phyloP scores from a whole-genome alignment of 2,329 filamentous ascomycete genomes.

The Colletotrichum paranaense region DNA sequence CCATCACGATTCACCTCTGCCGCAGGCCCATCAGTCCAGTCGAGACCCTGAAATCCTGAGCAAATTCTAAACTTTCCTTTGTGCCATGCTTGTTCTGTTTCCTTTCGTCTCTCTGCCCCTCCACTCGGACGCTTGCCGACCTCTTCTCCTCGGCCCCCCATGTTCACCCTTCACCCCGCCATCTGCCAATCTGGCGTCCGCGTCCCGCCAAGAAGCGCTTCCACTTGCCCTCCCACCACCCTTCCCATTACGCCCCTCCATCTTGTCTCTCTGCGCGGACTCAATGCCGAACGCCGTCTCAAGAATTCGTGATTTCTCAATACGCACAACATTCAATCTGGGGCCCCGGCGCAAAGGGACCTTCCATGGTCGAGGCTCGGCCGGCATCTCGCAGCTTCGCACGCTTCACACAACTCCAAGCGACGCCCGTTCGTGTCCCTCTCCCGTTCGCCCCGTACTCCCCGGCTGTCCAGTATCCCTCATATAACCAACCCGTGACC shows the following conservation, averaged over 20 bases:
- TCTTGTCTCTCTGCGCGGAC: neutral
- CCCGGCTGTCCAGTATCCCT: neutral
- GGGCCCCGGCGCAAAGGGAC: slow-evolving; percentile 2
- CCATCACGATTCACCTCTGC: neutral
- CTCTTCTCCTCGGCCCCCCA: neutral
- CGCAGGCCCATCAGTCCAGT: neutral
- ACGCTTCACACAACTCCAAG: slow-evolving; percentile 29
- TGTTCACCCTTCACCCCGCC: slow-evolving; percentile 6
- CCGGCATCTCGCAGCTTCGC: neutral
- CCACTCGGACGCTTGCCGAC: neutral
- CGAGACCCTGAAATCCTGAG: neutral
- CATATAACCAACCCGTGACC: slow-evolving; percentile 22
- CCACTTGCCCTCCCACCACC: slow-evolving; percentile 12
- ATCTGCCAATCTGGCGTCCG: neutral
- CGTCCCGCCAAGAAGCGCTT: slow-evolving; percentile 27
- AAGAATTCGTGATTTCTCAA: neutral
- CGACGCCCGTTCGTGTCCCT: slow-evolving; percentile 4
- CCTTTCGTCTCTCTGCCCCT: neutral
- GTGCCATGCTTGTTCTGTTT: neutral
- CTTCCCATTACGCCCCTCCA: neutral
- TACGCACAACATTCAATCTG: neutral
- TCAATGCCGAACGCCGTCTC: slow-evolving; percentile 26
- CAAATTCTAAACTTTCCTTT: neutral
- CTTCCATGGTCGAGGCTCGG: neutral
- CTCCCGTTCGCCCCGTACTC: slow-evolving; percentile 6